Conservation (phyloP, 1,284 basidiomycete species). For the Irpex sp. region DNA sequence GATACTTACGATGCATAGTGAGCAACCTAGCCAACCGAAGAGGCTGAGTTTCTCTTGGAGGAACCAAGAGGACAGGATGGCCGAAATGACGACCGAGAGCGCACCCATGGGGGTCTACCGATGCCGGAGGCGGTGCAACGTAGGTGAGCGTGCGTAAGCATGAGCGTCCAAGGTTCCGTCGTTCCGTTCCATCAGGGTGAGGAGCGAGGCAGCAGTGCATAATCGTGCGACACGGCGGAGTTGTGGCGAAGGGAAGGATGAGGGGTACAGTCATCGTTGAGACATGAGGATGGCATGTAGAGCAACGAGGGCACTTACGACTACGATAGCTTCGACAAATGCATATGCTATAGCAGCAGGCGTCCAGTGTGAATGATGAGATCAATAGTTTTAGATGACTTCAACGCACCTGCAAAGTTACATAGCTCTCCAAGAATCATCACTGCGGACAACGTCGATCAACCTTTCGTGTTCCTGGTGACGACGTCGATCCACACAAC, state of each 20-base stretch:
- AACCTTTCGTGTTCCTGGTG: background rate
- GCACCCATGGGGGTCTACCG: slow-evolving; percentile 90
- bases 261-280: background rate
- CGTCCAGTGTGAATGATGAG: slow-evolving; percentile 16
- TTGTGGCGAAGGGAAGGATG: background rate
- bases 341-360: slow-evolving; percentile 62
- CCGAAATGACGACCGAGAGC: slow-evolving; percentile 93
- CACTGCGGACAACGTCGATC: slow-evolving; percentile 40
- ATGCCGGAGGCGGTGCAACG: background rate
- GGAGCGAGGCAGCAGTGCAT: slow-evolving; percentile 1
- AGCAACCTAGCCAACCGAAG: slow-evolving; percentile 93
- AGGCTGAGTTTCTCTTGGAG: slow-evolving; percentile 90
- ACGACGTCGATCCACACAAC: background rate
- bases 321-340: slow-evolving; percentile 86
- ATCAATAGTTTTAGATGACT: background rate
- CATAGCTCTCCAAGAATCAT: slow-evolving; percentile 80
- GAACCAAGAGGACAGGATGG: slow-evolving; percentile 90
- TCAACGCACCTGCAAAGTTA: slow-evolving; percentile 72
- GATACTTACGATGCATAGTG: slow-evolving; percentile 72
- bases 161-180: background rate
- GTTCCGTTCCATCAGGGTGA: background rate
- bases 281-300: slow-evolving; percentile 1
- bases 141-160: background rate
- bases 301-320: slow-evolving; percentile 45
- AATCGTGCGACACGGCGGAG: background rate